phyloP scores from a whole-genome alignment of 176 grass and related monocot species.

The Sorghum bicolor region Sorghum_bicolor_NCBIv3 NC_012879.2:86501-87000 shows the following conservation, averaged over 20 bases:
- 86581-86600: slow-evolving; percentile 30
- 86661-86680: not conserved
- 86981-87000: not conserved
- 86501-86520: slow-evolving; percentile 14
- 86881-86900: not conserved
- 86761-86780: slow-evolving; percentile 29
- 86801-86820: slow-evolving; percentile 5
- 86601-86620: slow-evolving; percentile 19
- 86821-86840: slow-evolving; percentile 7
- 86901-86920: slow-evolving; percentile 1
- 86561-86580: slow-evolving; percentile 28
- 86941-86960: not conserved
- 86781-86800: slow-evolving; percentile 2
- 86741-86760: slow-evolving; percentile 29
- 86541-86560: slow-evolving; percentile 36
- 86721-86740: slow-evolving; percentile 16
- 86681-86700: slow-evolving; percentile 10
- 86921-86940: not conserved
- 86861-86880: not conserved
- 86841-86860: not conserved
- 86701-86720: slow-evolving; percentile 8
- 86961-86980: not conserved
- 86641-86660: slow-evolving; percentile 26
- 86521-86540: slow-evolving; percentile 37
- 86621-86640: slow-evolving; percentile 30